phyloP scores from a whole-genome alignment of 2,329 filamentous ascomycete species.

The Xylariaceae sp. region DNA sequence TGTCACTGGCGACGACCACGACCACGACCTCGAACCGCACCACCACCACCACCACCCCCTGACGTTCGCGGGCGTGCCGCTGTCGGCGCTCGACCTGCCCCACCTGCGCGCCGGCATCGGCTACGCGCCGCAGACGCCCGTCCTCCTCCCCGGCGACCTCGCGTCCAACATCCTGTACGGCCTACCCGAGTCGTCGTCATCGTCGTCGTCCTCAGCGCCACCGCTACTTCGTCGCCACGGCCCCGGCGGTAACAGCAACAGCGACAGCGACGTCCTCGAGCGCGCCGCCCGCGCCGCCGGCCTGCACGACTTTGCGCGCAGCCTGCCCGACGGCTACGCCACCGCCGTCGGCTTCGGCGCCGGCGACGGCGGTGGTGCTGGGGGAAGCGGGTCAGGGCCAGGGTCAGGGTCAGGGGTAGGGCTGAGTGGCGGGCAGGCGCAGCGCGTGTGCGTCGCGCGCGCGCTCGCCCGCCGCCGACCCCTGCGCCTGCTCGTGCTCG shows the following conservation, averaged over 20 bases:
- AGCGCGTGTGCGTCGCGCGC: constrained; percentile 73
- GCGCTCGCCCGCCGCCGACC: constrained; percentile 61
- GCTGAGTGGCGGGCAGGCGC: constrained; percentile 75
- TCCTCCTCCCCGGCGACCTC: constrained; percentile 71
- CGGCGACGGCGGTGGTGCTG: no score
- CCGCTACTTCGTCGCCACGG: no score
- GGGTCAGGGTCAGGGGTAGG: no score
- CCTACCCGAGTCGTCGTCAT: constrained; percentile 45
- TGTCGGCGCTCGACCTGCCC: constrained; percentile 50
- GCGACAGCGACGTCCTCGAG: no score
- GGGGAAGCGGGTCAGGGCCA: no score
- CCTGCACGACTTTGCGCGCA: constrained; percentile 69
- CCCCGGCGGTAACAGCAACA: no score
- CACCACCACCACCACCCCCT: constrained; percentile 31
- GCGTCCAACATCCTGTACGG: constrained; percentile 80
- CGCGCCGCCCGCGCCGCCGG: constrained; percentile 50
- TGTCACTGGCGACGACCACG: background rate
- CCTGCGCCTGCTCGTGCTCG: constrained; percentile 68
- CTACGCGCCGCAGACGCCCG: constrained; percentile 63
- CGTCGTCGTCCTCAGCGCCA: no score
- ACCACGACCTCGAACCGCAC: background rate
- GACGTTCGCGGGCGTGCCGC: constrained; percentile 50
- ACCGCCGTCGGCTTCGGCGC: constrained; percentile 72
- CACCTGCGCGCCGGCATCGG: constrained; percentile 55
- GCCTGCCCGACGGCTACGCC: constrained; percentile 62